These are phyloP conservation scores for Alternaria hordeiaustralica DNA, from an alignment of 2,329 filamentous ascomycete genomes.

Conservation along the genomic window DNA sequence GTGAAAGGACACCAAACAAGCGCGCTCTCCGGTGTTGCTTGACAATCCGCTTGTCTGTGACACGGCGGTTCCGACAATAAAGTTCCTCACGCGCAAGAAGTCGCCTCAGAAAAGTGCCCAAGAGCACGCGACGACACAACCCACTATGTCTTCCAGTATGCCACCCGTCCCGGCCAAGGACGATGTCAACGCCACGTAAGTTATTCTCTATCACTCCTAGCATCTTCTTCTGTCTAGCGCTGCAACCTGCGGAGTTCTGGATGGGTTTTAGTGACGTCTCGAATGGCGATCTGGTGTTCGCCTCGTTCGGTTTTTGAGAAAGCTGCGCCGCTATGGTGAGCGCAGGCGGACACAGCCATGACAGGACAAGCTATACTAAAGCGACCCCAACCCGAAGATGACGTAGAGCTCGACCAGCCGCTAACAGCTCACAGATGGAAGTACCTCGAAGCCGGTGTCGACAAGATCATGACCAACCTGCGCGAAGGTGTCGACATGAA, in stretches of 20 bases:
- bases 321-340: not conserved
- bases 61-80: constrained; percentile 26
- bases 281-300: not conserved
- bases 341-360: not conserved
- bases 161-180: constrained; percentile 61
- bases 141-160: constrained; percentile 45
- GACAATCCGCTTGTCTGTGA: constrained; percentile 3
- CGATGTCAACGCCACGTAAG: constrained; percentile 68
- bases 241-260: not conserved
- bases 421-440: constrained; percentile 71
- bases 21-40: not conserved
- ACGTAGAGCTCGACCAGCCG: not conserved
- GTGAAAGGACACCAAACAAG: not conserved
- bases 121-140: constrained; percentile 40
- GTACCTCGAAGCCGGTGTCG: constrained; percentile 86
- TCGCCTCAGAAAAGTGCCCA: constrained; percentile 43
- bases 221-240: not conserved
- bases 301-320: not conserved
- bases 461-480: constrained; percentile 91
- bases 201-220: constrained; percentile 17
- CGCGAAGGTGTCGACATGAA: constrained; percentile 93
- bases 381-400: not conserved
- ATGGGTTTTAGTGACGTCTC: not conserved
- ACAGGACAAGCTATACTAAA: not conserved
- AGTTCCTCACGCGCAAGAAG: constrained; percentile 41